phyloP scores from a whole-genome alignment of 495 filamentous ascomycete species.

The Podospora conica region DNA sequence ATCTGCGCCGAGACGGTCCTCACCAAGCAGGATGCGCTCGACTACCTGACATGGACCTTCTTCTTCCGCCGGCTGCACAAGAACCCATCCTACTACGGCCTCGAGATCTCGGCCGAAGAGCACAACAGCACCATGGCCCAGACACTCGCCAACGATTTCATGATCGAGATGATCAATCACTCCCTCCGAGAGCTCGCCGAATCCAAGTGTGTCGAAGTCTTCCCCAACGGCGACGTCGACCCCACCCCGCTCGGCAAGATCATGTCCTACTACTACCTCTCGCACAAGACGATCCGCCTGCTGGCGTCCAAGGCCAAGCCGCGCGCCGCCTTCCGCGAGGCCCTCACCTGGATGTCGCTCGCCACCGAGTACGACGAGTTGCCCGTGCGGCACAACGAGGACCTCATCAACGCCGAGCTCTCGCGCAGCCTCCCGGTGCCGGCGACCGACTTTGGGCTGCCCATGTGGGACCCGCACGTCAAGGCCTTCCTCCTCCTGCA shows the following conservation, averaged over 20 bases:
- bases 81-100: conserved; percentile 95
- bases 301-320: conserved; percentile 70
- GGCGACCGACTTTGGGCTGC: conserved; percentile 51
- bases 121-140: conserved; percentile 86
- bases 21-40: conserved; percentile 93
- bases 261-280: conserved; percentile 98
- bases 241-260: conserved; percentile 91
- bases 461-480: conserved; percentile 98
- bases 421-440: conserved; percentile 67
- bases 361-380: conserved; percentile 97
- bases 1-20: conserved; percentile 85
- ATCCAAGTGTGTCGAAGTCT: conserved; percentile 73
- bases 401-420: conserved; percentile 92
- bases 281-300: conserved; percentile 88
- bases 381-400: conserved; percentile 97
- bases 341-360: conserved; percentile 82
- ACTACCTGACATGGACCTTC: conserved; percentile 99
- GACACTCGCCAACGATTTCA: conserved; percentile 78
- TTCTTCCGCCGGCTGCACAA: conserved; percentile 97
- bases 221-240: conserved; percentile 84
- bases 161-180: conserved; percentile 83
- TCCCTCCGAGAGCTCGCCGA: conserved; percentile 73
- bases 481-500: conserved; percentile 94
- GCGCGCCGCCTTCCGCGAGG: conserved; percentile 75
- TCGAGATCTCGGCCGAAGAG: conserved; percentile 89